These are phyloP conservation scores for Penicillium desertorum DNA, from an alignment of 495 filamentous ascomycete species.

Conservation along the genomic window DNA sequence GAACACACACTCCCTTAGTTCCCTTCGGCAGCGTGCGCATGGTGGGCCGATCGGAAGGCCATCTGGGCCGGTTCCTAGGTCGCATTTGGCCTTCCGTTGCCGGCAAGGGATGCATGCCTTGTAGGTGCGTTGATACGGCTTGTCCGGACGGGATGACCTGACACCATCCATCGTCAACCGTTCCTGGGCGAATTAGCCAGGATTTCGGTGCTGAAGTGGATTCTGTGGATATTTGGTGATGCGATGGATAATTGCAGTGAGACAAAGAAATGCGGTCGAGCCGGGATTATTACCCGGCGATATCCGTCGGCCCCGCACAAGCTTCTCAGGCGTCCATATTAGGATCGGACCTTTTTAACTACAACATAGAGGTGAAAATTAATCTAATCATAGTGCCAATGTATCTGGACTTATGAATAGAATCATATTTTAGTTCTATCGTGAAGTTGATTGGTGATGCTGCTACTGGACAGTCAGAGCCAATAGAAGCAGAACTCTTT, in stretches of 20 bases:
- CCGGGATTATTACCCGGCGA: conserved; percentile 21
- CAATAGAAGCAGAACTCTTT: background rate
- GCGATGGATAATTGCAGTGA: conserved; percentile 8
- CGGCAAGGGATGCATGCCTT: conserved; percentile 51
- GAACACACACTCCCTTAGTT: conserved; percentile 90
- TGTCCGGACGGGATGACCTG: conserved; percentile 37
- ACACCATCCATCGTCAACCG: conserved; percentile 40
- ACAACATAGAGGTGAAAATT: background rate
- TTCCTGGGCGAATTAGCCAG: conserved; percentile 19
- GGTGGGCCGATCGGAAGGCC: conserved; percentile 79
- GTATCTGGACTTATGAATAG: background rate
- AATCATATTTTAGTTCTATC: background rate
- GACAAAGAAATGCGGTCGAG: background rate
- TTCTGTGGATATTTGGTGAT: conserved; percentile 15
- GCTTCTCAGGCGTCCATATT: background rate
- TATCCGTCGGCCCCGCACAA: conserved; percentile 17
- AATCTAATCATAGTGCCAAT: no score
- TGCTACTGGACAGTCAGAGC: background rate
- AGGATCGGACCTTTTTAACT: conserved; percentile 4
- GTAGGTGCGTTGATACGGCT: conserved; percentile 50
- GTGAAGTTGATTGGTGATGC: background rate
- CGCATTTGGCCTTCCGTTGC: conserved; percentile 51
- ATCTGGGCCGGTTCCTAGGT: conserved; percentile 65
- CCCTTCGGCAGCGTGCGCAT: conserved; percentile 86
- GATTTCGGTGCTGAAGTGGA: conserved; percentile 11